Conservation (phyloP, 2,329 filamentous ascomycete species). For the Fusarium sp. region DNA sequence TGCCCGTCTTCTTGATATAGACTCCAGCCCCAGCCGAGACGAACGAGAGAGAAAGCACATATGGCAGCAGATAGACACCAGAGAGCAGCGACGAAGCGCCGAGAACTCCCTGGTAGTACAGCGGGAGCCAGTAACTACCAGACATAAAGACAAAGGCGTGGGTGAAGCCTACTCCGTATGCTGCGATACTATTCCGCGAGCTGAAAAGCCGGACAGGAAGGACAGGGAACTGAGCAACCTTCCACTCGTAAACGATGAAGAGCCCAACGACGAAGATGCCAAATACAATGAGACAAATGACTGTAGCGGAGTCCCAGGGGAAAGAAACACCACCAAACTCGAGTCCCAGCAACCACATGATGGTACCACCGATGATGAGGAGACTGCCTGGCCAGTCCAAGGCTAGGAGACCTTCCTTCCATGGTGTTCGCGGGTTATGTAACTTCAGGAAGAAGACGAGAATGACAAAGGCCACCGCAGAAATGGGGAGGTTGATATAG, state of each 20-base stretch:
- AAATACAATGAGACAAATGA: constrained; percentile 83
- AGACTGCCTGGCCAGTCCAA: constrained; percentile 69
- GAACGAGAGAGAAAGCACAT: constrained; percentile 75
- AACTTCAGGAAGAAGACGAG: constrained; percentile 74
- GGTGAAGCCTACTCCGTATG: constrained; percentile 75
- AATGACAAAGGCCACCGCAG: constrained; percentile 61
- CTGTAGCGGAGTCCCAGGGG: constrained; percentile 80
- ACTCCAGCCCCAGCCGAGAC: constrained; percentile 69
- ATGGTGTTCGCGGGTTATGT: constrained; percentile 74
- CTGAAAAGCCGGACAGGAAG: constrained; percentile 81
- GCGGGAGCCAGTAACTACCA: constrained; percentile 81
- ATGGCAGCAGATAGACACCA: constrained; percentile 80
- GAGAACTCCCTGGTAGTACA: constrained; percentile 86
- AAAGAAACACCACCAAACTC: constrained; percentile 83
- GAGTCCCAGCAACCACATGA: constrained; percentile 89
- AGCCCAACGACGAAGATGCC: constrained; percentile 72
- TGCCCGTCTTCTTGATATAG: constrained; percentile 73
- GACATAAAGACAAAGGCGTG: constrained; percentile 85
- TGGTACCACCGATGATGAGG: constrained; percentile 78
- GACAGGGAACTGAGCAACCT: constrained; percentile 79
- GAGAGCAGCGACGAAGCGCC: constrained; percentile 76
- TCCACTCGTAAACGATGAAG: constrained; percentile 80
- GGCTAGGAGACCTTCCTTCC: constrained; percentile 72
- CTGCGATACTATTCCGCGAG: constrained; percentile 73
- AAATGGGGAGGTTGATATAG: constrained; percentile 71